phyloP scores from a whole-genome alignment of 441 rosid genomes.

The Corymbia citriodora region DNA sequence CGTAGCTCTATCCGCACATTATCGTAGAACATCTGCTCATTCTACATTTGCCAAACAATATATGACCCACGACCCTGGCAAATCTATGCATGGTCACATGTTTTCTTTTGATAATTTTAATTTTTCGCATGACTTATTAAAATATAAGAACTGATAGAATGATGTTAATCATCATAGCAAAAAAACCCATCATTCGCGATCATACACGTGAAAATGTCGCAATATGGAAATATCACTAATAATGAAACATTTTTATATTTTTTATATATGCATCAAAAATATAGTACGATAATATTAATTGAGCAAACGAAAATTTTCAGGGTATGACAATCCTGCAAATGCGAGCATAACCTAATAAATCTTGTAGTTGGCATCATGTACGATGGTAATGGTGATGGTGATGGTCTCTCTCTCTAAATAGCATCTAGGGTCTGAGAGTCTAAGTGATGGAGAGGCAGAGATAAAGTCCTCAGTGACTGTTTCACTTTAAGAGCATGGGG shows the following conservation, averaged over 20 bases:
- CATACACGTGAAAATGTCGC: not conserved
- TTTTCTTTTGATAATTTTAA: not conserved
- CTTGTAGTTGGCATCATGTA: not conserved
- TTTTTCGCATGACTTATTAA: not conserved
- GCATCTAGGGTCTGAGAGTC: not conserved
- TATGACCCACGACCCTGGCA: not conserved
- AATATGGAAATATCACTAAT: not conserved
- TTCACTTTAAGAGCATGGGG: not conserved
- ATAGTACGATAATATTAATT: not conserved
- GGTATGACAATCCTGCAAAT: rapidly evolving
- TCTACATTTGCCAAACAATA: not conserved
- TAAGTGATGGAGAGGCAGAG: not conserved
- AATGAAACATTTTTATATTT: not conserved
- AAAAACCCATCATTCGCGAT: not conserved
- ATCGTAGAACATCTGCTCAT: not conserved
- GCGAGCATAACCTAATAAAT: not conserved
- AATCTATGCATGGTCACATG: not conserved
- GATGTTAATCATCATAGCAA: not conserved
- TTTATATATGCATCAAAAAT: not conserved
- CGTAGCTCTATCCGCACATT: not conserved
- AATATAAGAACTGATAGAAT: not conserved
- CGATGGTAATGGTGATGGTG: not conserved
- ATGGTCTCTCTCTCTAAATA: not conserved
- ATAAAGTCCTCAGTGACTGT: not conserved
- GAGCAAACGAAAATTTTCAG: not conserved